Evolutionary conservation across 495 filamentous ascomycete species (phyloP), one percentile per base, ranked within the genome.

Genomic region (Lophiostoma macrostomum): DNA sequence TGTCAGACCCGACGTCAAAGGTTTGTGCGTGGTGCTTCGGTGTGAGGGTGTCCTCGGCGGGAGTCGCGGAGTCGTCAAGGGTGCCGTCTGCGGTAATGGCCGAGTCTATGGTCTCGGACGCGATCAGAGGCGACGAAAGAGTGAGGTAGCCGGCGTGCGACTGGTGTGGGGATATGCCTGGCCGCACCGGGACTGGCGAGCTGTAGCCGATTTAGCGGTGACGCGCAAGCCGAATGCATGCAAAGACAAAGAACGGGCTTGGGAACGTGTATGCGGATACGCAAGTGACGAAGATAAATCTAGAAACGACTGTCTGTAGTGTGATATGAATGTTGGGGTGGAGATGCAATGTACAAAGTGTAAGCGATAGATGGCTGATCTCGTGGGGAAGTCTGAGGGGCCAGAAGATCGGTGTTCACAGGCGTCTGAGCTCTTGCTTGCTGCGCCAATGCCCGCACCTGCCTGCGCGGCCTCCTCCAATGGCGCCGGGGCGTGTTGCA

Each of bases 141-240:
- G 90, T 91, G 46, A 91, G 75, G 68, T 87, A 86, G 49, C 84
- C 88, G 57, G 83, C 75, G 65, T 93, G 88, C 23, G 88, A 91
- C 30, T 84, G 77, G 68, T 84, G 85, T 24, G 82, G 76, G 34
- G 84, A 82, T 47, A 87, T 77, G 51, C 70, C 72, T 59, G 80
- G 86, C 29, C 69, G 49, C 34, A 61, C 27, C 50, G 79, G 83
- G 35, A 18, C 50, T 45, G 50, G 39, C 2, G 75, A 72, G 45
- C 79, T 82, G 62, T 25, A 55, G 35, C n/a, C 60, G 50, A 60
- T 53, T 55, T 57, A 65, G 61, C 45, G 39, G 28, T 63, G 56
- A 54, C 36, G 52, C 53, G 54, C 44, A 48, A 47, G 52, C 58
- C 39, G 31, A 47, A 12, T 56, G 42, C 51, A 40, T 16, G 16